Base-by-base conservation (phyloP, 139 green algal genomes). In the Pycnococcus provasolii region DNA sequence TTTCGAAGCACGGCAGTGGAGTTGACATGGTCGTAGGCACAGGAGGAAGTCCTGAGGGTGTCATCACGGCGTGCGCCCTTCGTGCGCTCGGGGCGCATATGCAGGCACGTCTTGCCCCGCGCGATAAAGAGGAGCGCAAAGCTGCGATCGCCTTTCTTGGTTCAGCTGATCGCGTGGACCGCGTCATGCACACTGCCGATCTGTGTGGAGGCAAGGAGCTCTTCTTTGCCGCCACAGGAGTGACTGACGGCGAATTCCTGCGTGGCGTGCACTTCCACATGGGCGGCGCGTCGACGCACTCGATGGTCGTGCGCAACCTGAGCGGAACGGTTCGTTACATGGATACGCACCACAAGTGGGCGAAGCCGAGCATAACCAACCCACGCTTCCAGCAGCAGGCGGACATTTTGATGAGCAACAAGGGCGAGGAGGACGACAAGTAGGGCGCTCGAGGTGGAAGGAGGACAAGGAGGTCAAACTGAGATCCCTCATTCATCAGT, bases 161-260 rank as follows among this genome's bases (percentile, higher is more conserved):
- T 4, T 15, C 15, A 15, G 43, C 41, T 0, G 42, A 67, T 13
- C 42, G 3, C 43, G 8, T 53, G 42, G 54, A 61, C 7, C 4
- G 6, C 39, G 58, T 73, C 60, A 61, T 79, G 15, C 40, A 76
- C 51, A 37, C 52, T 54, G 77, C 70, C 44, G 78, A 84, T 55
- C 73, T 84, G 15, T 80, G 72, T 48, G 48, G 45, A 9, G 76
- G 79, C 3, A 62, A 80, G 60, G 71, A 89, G 64, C 73, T 88
- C 3, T 94, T 91, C 66, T 94, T 94, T 76, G 86, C 86, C 1
- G 84, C 81, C 41, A 94, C 87, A 1, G 87, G 87, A 2, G 84
- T 94, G 41, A 84, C 70, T 39, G 84, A 91, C 67, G 83, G 87
- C 4, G 80, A 91, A 66, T 66, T 94, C 58, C 60, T 94, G 40